phyloP scores from a whole-genome alignment of 371 early-diverging fungal genomes.

The Mortierella sp. region DNA sequence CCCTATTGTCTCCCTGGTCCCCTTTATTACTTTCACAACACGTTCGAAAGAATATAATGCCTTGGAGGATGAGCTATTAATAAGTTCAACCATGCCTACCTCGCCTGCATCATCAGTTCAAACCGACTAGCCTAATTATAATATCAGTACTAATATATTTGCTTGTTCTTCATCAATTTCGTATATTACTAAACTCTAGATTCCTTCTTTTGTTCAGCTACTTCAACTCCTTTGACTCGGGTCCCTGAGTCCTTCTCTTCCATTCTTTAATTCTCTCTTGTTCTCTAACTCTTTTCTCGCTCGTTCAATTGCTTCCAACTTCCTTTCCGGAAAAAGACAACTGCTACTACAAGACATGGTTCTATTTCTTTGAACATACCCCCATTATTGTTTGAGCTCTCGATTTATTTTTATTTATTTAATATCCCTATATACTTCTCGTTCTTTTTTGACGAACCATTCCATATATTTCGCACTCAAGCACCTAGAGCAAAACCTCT shows the following conservation, averaged over 20 bases:
- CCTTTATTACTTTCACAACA: not conserved
- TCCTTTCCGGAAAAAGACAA: too few species aligned
- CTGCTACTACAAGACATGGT: too few species aligned
- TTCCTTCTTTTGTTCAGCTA: not conserved
- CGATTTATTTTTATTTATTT: too few species aligned
- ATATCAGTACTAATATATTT: not conserved
- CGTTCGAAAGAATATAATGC: not conserved
- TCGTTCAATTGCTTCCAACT: too few species aligned
- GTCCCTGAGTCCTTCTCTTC: not conserved
- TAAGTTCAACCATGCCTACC: constrained; percentile 8
- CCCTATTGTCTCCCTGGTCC: constrained; percentile 8
- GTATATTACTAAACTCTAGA: not conserved
- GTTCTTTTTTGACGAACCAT: too few species aligned
- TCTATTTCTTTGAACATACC: too few species aligned
- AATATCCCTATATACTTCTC: too few species aligned
- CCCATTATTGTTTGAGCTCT: too few species aligned
- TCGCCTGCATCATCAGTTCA: not conserved
- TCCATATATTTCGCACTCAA: too few species aligned
- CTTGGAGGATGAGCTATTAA: constrained; percentile 7
- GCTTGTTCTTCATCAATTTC: not conserved
- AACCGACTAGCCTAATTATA: not conserved
- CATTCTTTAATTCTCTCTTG: too few species aligned
- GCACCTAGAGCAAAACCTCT: too few species aligned
- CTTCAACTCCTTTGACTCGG: not conserved
- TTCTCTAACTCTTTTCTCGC: too few species aligned